Evolutionary conservation across 345 rosid species (phyloP), one percentile per base, ranked within the genome.

Genomic region (Citrus cavaleriei): DNA sequence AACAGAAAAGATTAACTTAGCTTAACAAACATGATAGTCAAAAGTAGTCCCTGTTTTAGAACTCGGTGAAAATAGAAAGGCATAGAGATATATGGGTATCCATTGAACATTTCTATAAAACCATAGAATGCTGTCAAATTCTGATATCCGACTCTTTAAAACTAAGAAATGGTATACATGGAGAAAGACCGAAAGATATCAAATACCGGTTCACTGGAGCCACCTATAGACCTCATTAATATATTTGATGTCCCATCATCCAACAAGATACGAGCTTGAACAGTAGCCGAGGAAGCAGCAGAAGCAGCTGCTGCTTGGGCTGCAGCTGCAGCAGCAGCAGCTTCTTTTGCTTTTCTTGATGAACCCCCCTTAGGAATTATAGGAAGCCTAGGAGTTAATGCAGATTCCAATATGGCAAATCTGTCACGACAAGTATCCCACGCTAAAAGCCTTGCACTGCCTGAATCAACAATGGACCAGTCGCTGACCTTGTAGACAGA

Each of bases 191-290:
- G n/a, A 18, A 54, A 54, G 76, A 81, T 60, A 81, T 80, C 25
- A 74, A 67, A 34, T 90, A 96, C 99, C 89, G 97, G 99, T 82
- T 96, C 99, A 85, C 89, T 85, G 80, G 95, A 93, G 81, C 93
- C 89, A 74, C 97, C 99, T 24, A 94, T 85, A 60, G 99, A 96
- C 81, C 92, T 93, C 98, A 93, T 94, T 65, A 96, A 88, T 80
- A 96, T 91, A 87, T 96, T 96, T 80, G 99, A 96, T 72, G 98
- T 96, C 79, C 99, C 99, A 85, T 96, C 98, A 85, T 96, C 99
- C 83, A 96, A 89, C 83, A 96, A 91, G 82, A 96, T 94, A 78
- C 98, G 99, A 78, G 95, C 98, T 96, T 96, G 99, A 82, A 96
- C 99, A 81, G 90, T 85, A 59, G 99, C 97, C 1, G 95, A 83